A percentile compares a stretch with the other conserved stretches of the same genome.
phyloP scores from a whole-genome alignment of 192 early-diverging fungal species.

The Podila epicladia region DNA sequence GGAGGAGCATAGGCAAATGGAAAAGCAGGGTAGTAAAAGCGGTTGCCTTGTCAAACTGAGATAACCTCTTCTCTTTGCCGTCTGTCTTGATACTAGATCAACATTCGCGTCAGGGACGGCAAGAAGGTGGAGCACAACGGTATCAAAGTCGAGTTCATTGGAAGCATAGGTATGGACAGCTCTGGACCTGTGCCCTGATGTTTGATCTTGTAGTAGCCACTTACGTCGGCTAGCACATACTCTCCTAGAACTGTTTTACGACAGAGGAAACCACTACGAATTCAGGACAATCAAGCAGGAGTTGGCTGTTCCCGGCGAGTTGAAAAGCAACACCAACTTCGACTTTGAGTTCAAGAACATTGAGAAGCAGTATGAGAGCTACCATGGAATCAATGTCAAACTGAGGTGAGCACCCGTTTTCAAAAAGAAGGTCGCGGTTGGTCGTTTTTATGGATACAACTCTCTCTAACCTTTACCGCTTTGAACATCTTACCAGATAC shows the following conservation, averaged over 20 bases:
- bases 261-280: slow-evolving; percentile 94
- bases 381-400: slow-evolving; percentile 98
- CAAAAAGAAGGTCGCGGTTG: too few species aligned
- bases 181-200: too few species aligned
- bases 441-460: not conserved
- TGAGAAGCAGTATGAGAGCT: slow-evolving; percentile 99
- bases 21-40: too few species aligned
- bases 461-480: not conserved
- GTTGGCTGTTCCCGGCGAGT: slow-evolving; percentile 92
- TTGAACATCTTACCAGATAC: slow-evolving; percentile 65
- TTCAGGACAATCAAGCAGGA: slow-evolving; percentile 95
- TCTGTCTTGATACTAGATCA: slow-evolving; percentile 63
- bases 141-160: slow-evolving; percentile 99
- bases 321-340: slow-evolving; percentile 81
- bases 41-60: not conserved
- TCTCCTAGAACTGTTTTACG: slow-evolving; percentile 90
- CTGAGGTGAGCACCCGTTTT: slow-evolving; percentile 63
- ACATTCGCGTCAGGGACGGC: slow-evolving; percentile 83
- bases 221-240: not conserved
- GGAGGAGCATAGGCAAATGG: too few species aligned
- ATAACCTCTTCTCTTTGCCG: not conserved
- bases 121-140: slow-evolving; percentile 97
- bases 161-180: slow-evolving; percentile 83
- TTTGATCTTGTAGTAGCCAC: too few species aligned
- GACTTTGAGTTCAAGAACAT: slow-evolving; percentile 99